phyloP scores from a whole-genome alignment of 768 basidiomycete species.

The Pleurotus djamor region DNA sequence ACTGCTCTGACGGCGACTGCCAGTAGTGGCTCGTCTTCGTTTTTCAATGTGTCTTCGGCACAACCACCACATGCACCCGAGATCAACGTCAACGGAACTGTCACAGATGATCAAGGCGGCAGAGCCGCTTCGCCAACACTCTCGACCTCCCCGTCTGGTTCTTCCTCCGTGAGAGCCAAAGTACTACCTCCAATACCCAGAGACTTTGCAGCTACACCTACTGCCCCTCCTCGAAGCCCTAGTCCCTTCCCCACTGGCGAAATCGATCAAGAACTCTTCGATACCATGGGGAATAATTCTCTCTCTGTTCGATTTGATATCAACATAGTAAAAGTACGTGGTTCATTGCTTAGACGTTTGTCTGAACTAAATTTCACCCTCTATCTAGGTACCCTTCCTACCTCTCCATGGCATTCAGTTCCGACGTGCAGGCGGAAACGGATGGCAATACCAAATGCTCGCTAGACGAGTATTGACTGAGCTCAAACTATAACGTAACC shows the following conservation, averaged over 20 bases:
- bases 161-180: conserved; percentile 59
- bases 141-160: conserved; percentile 31
- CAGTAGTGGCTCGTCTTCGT: conserved; percentile 79
- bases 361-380: conserved; percentile 7
- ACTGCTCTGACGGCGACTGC: conserved; percentile 60
- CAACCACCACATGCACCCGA: conserved; percentile 14
- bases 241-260: conserved; percentile 65
- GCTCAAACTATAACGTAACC: conserved; percentile 65
- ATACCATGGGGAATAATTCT: conserved; percentile 70
- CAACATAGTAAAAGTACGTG: conserved; percentile 89
- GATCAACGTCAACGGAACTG: conserved; percentile 16
- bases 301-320: conserved; percentile 95
- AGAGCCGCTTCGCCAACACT: conserved; percentile 1
- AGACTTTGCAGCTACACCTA: conserved; percentile 41
- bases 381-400: conserved; percentile 80
- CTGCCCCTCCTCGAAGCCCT: conserved; percentile 35
- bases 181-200: conserved; percentile 80
- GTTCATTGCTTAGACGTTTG: not conserved
- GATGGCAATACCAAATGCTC: conserved; percentile 98
- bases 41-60: conserved; percentile 72
- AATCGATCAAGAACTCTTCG: conserved; percentile 67
- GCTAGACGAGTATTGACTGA: conserved; percentile 86
- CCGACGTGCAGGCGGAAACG: conserved; percentile 84
- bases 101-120: conserved; percentile 12
- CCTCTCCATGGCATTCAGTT: conserved; percentile 96